Percentiles rank a stretch among this genome's conserved stretches.
These are phyloP conservation scores for Chrysanthemum lavandulifolium DNA, from an alignment of 129 eudicot genomes.

Conservation along the genomic window DNA sequence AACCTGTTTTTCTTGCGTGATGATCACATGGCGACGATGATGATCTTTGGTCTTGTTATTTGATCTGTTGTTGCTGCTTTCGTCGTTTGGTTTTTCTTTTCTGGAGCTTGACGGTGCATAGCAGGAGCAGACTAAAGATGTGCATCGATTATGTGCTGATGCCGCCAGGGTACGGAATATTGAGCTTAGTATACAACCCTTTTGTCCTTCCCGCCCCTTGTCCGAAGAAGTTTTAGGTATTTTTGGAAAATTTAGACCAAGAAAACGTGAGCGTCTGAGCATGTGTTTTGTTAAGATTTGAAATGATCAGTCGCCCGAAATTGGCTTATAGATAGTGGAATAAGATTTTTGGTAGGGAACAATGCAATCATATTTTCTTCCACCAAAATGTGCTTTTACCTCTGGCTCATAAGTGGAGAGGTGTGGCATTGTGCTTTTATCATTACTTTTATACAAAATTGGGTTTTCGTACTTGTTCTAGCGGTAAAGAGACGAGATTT, in stretches of 20 bases:
- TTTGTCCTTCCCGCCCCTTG: neutral
- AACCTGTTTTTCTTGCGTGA: neutral
- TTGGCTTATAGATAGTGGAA: slow-evolving; percentile 17
- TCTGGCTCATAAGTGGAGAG: slow-evolving; percentile 17
- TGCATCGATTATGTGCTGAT: slow-evolving; percentile 40
- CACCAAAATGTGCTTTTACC: slow-evolving; percentile 20
- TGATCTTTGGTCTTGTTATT: neutral
- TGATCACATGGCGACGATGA: slow-evolving; percentile 6
- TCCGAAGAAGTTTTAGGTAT: neutral
- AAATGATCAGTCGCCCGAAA: slow-evolving; percentile 22
- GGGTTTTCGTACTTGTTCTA: neutral
- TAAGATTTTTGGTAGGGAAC: slow-evolving; percentile 32
- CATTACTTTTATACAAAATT: neutral
- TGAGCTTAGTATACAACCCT: slow-evolving; percentile 5
- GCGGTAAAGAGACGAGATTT: too few species aligned
- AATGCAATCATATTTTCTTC: slow-evolving; percentile 29
- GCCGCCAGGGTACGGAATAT: slow-evolving; percentile 36
- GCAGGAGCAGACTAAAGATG: slow-evolving; percentile 44
- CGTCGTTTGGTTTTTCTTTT: slow-evolving; percentile 20
- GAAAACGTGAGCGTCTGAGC: neutral
- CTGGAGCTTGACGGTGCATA: slow-evolving; percentile 34
- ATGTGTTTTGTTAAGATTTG: neutral
- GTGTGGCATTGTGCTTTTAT: slow-evolving; percentile 12
- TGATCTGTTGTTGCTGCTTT: slow-evolving; percentile 16
- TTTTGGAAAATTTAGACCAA: slow-evolving; percentile 7